Evolutionary conservation across 2,329 filamentous ascomycete species (phyloP).

Genomic region (Beauveria bassiana): DNA sequence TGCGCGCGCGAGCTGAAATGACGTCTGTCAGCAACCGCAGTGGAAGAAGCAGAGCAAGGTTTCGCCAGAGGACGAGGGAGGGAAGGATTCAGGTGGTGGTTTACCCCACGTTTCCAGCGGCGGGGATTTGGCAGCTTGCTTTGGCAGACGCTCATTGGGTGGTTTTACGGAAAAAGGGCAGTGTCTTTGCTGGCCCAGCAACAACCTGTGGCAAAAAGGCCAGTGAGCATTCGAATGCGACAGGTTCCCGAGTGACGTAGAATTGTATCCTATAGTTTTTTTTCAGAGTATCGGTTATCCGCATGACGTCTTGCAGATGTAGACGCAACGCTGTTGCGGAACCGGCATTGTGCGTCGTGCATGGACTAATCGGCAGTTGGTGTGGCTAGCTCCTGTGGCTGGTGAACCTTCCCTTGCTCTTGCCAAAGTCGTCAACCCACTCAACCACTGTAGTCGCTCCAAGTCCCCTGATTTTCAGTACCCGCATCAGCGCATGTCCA

Average conservation of each 20-base stretch:
- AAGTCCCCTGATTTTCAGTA: background rate
- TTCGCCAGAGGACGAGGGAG: no score
- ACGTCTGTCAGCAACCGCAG: background rate
- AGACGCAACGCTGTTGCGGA: no score
- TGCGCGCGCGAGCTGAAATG: background rate
- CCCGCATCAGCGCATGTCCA: background rate
- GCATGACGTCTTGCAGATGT: no score
- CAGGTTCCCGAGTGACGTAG: no score
- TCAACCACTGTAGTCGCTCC: background rate
- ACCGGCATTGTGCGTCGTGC: no score
- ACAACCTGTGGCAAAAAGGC: background rate
- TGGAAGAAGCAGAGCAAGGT: no score
- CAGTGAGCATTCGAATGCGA: no score
- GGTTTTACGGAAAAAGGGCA: background rate
- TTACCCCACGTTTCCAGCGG: slow-evolving; percentile 5
- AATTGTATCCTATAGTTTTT: no score
- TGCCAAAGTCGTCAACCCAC: background rate
- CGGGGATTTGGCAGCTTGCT: background rate
- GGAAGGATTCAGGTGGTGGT: background rate
- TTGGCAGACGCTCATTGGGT: background rate
- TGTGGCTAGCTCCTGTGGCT: background rate
- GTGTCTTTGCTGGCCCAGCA: background rate
- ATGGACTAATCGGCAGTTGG: background rate
- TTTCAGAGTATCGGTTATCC: no score
- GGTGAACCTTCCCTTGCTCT: background rate